phyloP scores from a whole-genome alignment of 2,329 filamentous ascomycete species.

The Penicillium sp. region DNA sequence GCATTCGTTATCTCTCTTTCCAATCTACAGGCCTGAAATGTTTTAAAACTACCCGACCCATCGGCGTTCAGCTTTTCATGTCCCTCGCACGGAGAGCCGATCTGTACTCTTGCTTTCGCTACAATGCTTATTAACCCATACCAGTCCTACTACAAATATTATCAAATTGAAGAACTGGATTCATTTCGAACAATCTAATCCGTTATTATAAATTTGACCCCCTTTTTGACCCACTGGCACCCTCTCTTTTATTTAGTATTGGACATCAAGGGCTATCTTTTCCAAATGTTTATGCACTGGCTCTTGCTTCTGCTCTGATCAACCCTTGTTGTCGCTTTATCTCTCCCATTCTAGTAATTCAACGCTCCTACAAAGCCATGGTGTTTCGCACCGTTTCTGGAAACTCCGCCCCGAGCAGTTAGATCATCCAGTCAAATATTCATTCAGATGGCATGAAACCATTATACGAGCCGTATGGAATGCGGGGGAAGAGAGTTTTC shows the following conservation, averaged over 20 bases:
- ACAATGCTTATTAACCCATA: neutral
- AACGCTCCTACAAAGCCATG: too few relatives aligned
- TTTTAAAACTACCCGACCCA: neutral
- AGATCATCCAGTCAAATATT: neutral
- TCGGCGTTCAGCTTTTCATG: neutral
- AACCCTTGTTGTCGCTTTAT: neutral
- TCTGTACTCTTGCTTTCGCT: neutral
- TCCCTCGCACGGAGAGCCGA: neutral
- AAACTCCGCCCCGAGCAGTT: neutral
- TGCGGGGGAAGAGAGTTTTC: neutral
- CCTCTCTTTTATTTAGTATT: neutral
- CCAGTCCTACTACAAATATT: neutral
- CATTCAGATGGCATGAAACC: too few relatives aligned
- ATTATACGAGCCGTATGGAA: too few relatives aligned
- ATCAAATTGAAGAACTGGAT: neutral
- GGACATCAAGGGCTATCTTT: neutral
- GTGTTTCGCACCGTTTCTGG: neutral
- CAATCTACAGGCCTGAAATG: neutral
- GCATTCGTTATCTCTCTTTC: too few relatives aligned
- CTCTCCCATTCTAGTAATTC: neutral
- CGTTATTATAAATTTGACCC: too few relatives aligned
- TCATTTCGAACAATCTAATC: too few relatives aligned
- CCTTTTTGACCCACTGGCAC: neutral
- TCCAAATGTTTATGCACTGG: neutral
- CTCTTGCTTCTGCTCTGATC: neutral